phyloP scores from a whole-genome alignment of 495 filamentous ascomycete species.

The Penicillium antarcticum region DNA sequence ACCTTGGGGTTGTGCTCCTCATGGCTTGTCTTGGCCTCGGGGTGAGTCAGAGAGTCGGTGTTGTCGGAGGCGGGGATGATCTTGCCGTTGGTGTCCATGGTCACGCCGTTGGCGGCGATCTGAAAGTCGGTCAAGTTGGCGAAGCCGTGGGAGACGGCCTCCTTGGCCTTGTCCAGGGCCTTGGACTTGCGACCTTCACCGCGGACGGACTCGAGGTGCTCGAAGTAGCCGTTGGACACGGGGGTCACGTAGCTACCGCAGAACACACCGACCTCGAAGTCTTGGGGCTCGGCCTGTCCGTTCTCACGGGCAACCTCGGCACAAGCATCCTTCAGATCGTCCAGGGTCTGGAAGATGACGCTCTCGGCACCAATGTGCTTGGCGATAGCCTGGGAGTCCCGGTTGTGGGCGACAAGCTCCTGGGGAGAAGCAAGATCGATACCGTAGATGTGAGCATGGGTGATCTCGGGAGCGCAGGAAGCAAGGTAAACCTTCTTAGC shows the following conservation, averaged over 20 bases:
- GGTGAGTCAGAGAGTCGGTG: not conserved
- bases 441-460: slow-evolving; percentile 76
- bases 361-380: slow-evolving; percentile 85
- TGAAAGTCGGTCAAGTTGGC: slow-evolving; percentile 59
- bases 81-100: slow-evolving; percentile 54
- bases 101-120: slow-evolving; percentile 61
- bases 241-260: slow-evolving; percentile 87
- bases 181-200: slow-evolving; percentile 73
- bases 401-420: slow-evolving; percentile 82
- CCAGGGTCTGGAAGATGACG: slow-evolving; percentile 86
- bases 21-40: slow-evolving; percentile 9
- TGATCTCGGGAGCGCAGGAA: slow-evolving; percentile 83
- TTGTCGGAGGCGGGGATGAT: slow-evolving; percentile 43
- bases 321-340: slow-evolving; percentile 78
- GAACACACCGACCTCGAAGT: slow-evolving; percentile 96
- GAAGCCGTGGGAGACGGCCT: slow-evolving; percentile 64
- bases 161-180: slow-evolving; percentile 63
- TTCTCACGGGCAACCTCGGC: slow-evolving; percentile 59
- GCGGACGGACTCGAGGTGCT: slow-evolving; percentile 72
- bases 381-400: slow-evolving; percentile 65
- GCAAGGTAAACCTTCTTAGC: slow-evolving; percentile 90
- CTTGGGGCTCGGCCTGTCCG: slow-evolving; percentile 48
- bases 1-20: slow-evolving; percentile 38
- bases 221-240: slow-evolving; percentile 80
- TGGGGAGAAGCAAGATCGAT: slow-evolving; percentile 83